Evolutionary conservation across 805 yeast genomes (phyloP).

Genomic region (Spathaspora passalidarum): DNA sequence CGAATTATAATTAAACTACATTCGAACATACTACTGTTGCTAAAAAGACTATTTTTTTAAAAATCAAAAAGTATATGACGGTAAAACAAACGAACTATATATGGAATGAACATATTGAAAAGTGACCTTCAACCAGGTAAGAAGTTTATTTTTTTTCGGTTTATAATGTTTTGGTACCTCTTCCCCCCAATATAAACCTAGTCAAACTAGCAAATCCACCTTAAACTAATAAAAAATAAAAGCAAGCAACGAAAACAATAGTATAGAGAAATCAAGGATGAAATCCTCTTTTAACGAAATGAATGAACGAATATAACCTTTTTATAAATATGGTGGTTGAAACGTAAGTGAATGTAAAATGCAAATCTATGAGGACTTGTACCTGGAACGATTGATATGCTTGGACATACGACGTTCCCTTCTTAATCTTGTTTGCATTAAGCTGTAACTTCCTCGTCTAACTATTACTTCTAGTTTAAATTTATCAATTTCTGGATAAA

Average conservation of each 20-base stretch:
- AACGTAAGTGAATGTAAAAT: neutral
- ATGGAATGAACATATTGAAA: neutral
- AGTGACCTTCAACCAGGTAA: neutral
- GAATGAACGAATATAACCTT: neutral
- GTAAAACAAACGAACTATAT: neutral
- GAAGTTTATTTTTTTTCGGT: too few relatives aligned
- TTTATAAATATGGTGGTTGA: neutral
- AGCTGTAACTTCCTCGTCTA: conserved; percentile 74
- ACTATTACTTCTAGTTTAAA: conserved; percentile 67
- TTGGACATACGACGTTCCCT: conserved; percentile 40
- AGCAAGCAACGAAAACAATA: neutral
- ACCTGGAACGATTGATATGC: conserved; percentile 59
- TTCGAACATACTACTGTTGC: too few relatives aligned
- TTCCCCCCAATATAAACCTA: neutral
- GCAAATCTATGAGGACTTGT: neutral
- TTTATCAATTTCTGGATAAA: conserved; percentile 49
- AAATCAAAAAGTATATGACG: neutral
- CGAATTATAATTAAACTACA: too few relatives aligned
- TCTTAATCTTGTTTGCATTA: conserved; percentile 76
- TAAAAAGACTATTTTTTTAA: too few relatives aligned
- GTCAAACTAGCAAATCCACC: neutral
- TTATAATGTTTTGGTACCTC: neutral
- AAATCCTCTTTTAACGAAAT: too few relatives aligned
- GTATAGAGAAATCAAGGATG: too few relatives aligned
- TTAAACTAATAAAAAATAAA: neutral